Evolutionary conservation across 768 basidiomycete species (phyloP), one percentile per base, ranked within the genome.

Genomic region (Coprinopsis strossmayeri): DNA sequence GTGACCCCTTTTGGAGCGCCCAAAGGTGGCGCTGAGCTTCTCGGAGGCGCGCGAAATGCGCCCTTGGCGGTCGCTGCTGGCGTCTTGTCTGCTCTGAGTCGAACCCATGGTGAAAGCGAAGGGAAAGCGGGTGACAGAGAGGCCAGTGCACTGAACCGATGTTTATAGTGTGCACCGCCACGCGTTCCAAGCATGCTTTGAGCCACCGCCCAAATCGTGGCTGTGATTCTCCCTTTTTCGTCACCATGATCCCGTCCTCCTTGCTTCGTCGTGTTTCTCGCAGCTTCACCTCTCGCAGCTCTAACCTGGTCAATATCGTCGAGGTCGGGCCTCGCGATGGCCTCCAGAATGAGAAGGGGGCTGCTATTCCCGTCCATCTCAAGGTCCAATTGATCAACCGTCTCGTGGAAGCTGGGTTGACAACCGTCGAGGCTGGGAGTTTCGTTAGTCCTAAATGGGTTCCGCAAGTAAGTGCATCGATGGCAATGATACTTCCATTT

Each of bases 371-470:
- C 23, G 80, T 82, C 1, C 76, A 78, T 24, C 67, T 85, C 51
- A 94, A 94, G 63, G 78, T 83, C 15, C 85, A 87, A 52, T 76
- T 97, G 46, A 81, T 97, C 48, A 77, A 88, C 53, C 70, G 83
- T 12, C 78, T 97, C 10, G 78, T 76, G 2, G 62, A 61, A 15
- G 83, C 89, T 9, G 92, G 91, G 0, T 60, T 81, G 56, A 69
- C 70, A 52, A 78, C 70, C 48, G 84, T 94, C 55, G 91, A 94
- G 64, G 79, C 81, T 0, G 92, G 92, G 5, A 91, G 89, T 61
- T 92, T 95, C 60, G 92, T 94, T 50, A 89, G 89, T 63, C 87
- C 88, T 0, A 92, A 91, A 65, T 91, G 91, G 87, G 87, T 94
- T 21, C 92, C 91, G 0, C 92, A 94, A 78, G 92, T 82, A 53